These are phyloP conservation scores for Penicillium frequentans DNA, from an alignment of 2,329 filamentous ascomycete genomes.

Conservation along the genomic window DNA sequence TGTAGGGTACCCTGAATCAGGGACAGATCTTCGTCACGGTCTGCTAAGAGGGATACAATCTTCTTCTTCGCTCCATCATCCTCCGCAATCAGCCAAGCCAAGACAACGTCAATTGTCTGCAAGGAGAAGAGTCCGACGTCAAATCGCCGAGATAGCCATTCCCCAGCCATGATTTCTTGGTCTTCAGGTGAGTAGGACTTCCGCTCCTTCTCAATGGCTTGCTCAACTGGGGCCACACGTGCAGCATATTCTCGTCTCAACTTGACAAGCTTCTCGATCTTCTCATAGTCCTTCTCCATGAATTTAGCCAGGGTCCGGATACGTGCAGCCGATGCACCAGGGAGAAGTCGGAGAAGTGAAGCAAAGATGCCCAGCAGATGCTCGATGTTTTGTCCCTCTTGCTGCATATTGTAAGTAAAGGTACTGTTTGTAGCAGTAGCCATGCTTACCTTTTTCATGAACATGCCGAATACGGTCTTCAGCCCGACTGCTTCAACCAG, in stretches of 20 bases:
- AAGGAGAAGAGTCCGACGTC: slow-evolving; percentile 83
- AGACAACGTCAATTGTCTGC: slow-evolving; percentile 67
- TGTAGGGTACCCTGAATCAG: slow-evolving; percentile 67
- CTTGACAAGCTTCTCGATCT: slow-evolving; percentile 70
- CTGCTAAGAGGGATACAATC: slow-evolving; percentile 64
- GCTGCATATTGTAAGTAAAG: slow-evolving; percentile 39
- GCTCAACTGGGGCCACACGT: slow-evolving; percentile 63
- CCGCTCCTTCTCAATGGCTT: slow-evolving; percentile 61
- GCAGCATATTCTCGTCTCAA: slow-evolving; percentile 70
- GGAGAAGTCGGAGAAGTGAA: slow-evolving; percentile 75
- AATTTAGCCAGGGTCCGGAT: slow-evolving; percentile 91
- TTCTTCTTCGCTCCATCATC: slow-evolving; percentile 71
- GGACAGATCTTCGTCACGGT: slow-evolving; percentile 65
- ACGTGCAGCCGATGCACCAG: slow-evolving; percentile 72
- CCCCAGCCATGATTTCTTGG: slow-evolving; percentile 61
- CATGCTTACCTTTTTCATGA: slow-evolving; percentile 68
- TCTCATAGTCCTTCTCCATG: slow-evolving; percentile 89
- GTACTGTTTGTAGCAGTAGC: background rate
- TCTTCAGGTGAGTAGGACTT: slow-evolving; percentile 57
- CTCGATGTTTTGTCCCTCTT: slow-evolving; percentile 67
- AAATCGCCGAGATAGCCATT: slow-evolving; percentile 72
- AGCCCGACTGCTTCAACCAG: slow-evolving; percentile 82
- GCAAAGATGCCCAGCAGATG: slow-evolving; percentile 84
- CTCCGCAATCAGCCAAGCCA: slow-evolving; percentile 91
- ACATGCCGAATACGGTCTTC: slow-evolving; percentile 80